phyloP scores from a whole-genome alignment of 345 rosid species.

The Mercurialis annua region DNA sequence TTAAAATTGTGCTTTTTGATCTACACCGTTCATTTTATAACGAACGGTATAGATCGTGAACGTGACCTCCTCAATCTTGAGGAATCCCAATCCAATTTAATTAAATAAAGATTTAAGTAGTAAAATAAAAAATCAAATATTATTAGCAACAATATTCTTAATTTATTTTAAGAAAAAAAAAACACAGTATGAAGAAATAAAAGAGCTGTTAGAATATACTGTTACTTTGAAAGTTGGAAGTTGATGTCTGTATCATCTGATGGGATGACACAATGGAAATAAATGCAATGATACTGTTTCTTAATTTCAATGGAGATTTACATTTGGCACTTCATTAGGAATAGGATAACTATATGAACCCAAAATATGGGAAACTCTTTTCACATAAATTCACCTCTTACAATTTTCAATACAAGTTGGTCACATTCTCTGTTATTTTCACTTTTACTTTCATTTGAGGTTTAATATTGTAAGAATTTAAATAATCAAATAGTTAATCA shows the following conservation, averaged over 20 bases:
- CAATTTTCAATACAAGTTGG: background rate
- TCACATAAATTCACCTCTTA: background rate
- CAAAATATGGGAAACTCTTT: no score
- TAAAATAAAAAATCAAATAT: no score
- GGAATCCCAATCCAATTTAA: no score
- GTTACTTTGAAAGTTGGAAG: background rate
- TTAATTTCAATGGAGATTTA: background rate
- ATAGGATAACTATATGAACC: background rate
- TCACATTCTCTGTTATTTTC: background rate
- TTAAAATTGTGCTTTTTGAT: no score
- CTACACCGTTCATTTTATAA: no score
- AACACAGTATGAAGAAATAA: background rate
- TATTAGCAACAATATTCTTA: no score
- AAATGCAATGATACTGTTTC: background rate
- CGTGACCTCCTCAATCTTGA: no score
- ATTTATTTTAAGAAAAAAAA: background rate
- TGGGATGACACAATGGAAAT: background rate
- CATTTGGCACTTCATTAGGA: background rate
- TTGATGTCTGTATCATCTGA: background rate
- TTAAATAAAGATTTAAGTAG: no score
- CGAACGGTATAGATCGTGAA: no score
- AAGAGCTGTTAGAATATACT: background rate
- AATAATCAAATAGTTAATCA: no score
- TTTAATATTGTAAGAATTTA: no score
- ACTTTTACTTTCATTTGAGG: slow-evolving; percentile 2